Percentiles rank a stretch among this genome's conserved stretches.
phyloP scores from a whole-genome alignment of 139 green algal genomes.

The Chlorella sp. region DNA sequence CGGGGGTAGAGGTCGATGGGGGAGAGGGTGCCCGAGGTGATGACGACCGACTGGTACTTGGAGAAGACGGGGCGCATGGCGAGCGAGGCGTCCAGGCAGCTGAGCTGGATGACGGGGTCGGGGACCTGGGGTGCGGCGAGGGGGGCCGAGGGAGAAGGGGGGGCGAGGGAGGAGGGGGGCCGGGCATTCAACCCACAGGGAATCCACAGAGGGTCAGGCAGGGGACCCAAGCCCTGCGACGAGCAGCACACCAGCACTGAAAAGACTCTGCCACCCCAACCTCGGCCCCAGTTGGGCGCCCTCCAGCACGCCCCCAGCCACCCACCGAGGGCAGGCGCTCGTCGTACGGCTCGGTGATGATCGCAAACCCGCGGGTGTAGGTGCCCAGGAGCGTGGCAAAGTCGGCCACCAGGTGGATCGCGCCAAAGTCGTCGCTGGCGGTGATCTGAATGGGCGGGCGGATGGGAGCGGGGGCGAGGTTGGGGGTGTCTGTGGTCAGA shows the following conservation, averaged over 20 bases:
- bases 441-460: slow-evolving; percentile 6
- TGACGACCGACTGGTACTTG: slow-evolving; percentile 95
- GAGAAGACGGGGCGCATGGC: slow-evolving; percentile 95
- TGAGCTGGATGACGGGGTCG: slow-evolving; percentile 94
- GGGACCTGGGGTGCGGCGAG: slow-evolving; percentile 51
- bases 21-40: slow-evolving; percentile 95
- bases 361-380: slow-evolving; percentile 91
- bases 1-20: slow-evolving; percentile 97
- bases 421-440: slow-evolving; percentile 91
- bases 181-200: background rate
- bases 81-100: slow-evolving; percentile 95
- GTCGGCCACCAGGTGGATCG: slow-evolving; percentile 92
- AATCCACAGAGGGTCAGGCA: background rate
- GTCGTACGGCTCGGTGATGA: slow-evolving; percentile 99
- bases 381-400: slow-evolving; percentile 97
- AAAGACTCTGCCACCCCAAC: background rate
- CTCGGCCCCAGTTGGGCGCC: background rate
- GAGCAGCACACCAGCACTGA: background rate
- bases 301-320: background rate
- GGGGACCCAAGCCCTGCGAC: too few species aligned
- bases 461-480: too few species aligned
- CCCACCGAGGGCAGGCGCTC: slow-evolving; percentile 82
- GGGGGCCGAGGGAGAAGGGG: background rate
- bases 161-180: background rate
- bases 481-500: too few species aligned